phyloP scores from a whole-genome alignment of 345 rosid genomes.

The Durio zibethinus region DNA sequence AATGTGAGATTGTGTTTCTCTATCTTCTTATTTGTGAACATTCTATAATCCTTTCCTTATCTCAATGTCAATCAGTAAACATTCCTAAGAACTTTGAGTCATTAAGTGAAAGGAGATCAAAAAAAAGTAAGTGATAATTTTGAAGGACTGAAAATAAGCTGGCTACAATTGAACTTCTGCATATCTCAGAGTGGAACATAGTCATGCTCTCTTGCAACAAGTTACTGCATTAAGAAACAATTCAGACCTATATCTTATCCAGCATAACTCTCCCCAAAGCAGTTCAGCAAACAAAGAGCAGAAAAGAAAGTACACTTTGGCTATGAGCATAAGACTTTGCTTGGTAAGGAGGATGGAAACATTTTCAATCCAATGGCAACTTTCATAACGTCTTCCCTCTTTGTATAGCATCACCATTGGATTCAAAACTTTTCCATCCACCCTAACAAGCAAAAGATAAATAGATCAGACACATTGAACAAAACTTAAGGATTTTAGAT shows the following conservation, averaged over 20 bases:
- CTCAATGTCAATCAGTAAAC: not conserved
- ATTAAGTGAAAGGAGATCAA: not conserved
- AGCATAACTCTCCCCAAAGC: not conserved
- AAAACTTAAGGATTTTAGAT: not conserved
- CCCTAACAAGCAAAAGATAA: constrained; percentile 1
- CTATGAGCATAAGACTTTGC: not conserved
- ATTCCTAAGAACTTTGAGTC: not conserved
- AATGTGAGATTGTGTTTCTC: not conserved
- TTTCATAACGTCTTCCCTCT: not conserved
- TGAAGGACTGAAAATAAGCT: constrained; percentile 9
- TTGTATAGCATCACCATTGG: not conserved
- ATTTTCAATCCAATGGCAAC: constrained; percentile 4
- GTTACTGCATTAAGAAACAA: constrained; percentile 7
- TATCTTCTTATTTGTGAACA: constrained; percentile 4
- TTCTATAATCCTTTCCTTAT: not conserved
- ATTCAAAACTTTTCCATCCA: constrained; percentile 4
- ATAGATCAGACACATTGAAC: not conserved
- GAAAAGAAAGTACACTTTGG: not conserved
- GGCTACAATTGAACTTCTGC: not conserved
- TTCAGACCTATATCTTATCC: constrained; percentile 2
- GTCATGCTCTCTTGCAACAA: constrained; percentile 11
- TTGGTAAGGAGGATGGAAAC: not conserved
- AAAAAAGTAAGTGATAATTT: not conserved
- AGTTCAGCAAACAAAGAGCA: not conserved
- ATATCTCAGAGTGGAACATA: not conserved